phyloP scores from a whole-genome alignment of 208 protist species.

The Leishmania aethiopica region DNA sequence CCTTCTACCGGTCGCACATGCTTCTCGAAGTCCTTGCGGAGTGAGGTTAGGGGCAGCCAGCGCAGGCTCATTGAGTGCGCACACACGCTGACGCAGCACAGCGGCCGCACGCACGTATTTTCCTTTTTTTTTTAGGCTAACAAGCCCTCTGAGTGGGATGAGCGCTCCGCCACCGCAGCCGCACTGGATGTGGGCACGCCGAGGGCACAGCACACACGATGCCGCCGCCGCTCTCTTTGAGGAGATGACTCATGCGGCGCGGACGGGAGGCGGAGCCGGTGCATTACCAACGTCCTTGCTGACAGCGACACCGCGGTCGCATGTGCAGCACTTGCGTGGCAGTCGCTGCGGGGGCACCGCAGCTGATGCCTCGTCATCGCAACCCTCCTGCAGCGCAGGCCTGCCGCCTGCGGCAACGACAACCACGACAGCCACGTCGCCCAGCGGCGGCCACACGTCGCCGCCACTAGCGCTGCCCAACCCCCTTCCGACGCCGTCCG shows the following conservation, averaged over 20 bases:
- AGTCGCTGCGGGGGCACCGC: not conserved
- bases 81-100: not conserved
- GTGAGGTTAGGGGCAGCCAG: not conserved
- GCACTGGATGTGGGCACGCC: not conserved
- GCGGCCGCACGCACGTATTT: not conserved
- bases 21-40: not conserved
- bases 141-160: not conserved
- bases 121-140: not conserved
- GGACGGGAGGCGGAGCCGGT: not conserved
- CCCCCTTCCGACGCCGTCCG: not conserved
- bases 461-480: not conserved
- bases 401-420: not conserved
- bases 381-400: not conserved
- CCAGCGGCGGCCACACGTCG: not conserved
- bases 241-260: conserved; percentile 13
- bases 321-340: not conserved
- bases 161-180: not conserved
- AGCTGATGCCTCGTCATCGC: not conserved
- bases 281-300: not conserved
- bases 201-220: conserved; percentile 1
- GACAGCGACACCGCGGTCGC: not conserved
- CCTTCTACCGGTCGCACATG: not conserved
- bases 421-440: not conserved
- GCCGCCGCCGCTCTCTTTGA: conserved; percentile 13
- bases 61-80: not conserved